A percentile compares a stretch with the other conserved stretches of the same genome.
Evolutionary conservation across 768 basidiomycete genomes (phyloP).

Genomic region (Lyophyllum semitale): DNA sequence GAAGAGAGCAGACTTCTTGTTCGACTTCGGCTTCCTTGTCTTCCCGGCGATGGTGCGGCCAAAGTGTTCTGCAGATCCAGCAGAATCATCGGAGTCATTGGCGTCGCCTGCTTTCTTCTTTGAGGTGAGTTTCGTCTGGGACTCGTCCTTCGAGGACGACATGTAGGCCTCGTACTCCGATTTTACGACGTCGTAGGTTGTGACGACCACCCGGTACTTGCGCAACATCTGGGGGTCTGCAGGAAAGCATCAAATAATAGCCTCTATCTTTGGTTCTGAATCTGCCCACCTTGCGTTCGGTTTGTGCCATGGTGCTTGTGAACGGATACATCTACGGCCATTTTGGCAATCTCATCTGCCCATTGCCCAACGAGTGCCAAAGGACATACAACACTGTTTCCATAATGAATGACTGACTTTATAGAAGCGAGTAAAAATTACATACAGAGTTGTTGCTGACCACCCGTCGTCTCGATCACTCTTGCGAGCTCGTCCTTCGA

Average conservation of each 20-base stretch:
- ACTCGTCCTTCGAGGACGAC: conserved; percentile 56
- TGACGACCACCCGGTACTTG: conserved; percentile 74
- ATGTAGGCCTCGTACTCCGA: conserved; percentile 69
- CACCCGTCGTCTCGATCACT: conserved; percentile 74
- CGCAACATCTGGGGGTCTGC: conserved; percentile 57
- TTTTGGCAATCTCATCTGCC: conserved; percentile 81
- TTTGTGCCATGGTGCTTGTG: conserved; percentile 81
- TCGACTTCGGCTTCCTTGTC: conserved; percentile 41
- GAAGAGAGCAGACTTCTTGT: conserved; percentile 71
- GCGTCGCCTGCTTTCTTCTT: conserved; percentile 37
- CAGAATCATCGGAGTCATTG: conserved; percentile 36
- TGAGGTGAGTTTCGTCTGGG: conserved; percentile 43
- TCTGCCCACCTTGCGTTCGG: conserved; percentile 63
- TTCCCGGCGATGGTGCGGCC: conserved; percentile 44
- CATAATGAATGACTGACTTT: background rate
- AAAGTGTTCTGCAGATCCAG: conserved; percentile 43
- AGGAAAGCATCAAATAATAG: background rate
- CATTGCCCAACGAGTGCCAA: conserved; percentile 89
- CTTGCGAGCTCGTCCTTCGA: conserved; percentile 74
- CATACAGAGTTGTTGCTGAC: conserved; percentile 71
- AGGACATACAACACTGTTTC: conserved; percentile 79
- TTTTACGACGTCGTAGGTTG: conserved; percentile 83
- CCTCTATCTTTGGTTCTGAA: background rate
- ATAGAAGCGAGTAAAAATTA: conserved; percentile 6
- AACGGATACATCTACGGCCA: conserved; percentile 67